Base-by-base conservation (phyloP, 805 yeast genomes). In the Lipomyces kockii region DNA sequence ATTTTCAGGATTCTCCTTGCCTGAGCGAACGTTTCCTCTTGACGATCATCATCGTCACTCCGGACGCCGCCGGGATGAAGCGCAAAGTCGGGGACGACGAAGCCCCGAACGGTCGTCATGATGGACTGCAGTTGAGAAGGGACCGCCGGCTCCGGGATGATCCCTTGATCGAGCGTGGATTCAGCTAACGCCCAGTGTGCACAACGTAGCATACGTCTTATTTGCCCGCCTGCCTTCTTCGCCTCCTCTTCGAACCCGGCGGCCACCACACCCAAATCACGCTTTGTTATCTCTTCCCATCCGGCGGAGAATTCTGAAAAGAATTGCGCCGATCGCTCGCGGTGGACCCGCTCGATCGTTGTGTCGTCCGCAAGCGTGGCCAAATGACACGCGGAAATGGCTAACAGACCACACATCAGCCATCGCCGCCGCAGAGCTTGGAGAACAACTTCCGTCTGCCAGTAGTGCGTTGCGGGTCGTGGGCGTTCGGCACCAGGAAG, bases 141-240 rank as follows among this genome's bases (percentile, higher is more conserved):
- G 46, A n/a, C 46, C n/a, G 46, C 46, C 46, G 46, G 46, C n/a
- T 37, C 46, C n/a, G 46, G 46, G 46, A 37, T 37, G 46, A 37
- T 37, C 46, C 46, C 46, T 37, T 37, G 46, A 37, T 14, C 4
- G 35, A 34, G 35, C 35, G 35, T 34, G 35, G 35, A 34, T 34
- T 34, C 35, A 34, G 35, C 46, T 37, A 37, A 37, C n/a, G 46
- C 46, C 46, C 46, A 37, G 46, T 37, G 46, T 37, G 46, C 46
- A 37, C 46, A 37, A 37, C 46, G 46, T 37, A 37, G 46, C n/a
- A 37, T 37, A 11, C 46, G 6, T 37, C 46, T 37, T 37, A 37
- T 37, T 12, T 37, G 46, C 2, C 46, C 46, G n/a, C 46, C 46
- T 12, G 46, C 46, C 46, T 37, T 37, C 46, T 37, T 37, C 46